phyloP scores from a whole-genome alignment of 2,329 filamentous ascomycete genomes.

The Fusarium continuum region DNA sequence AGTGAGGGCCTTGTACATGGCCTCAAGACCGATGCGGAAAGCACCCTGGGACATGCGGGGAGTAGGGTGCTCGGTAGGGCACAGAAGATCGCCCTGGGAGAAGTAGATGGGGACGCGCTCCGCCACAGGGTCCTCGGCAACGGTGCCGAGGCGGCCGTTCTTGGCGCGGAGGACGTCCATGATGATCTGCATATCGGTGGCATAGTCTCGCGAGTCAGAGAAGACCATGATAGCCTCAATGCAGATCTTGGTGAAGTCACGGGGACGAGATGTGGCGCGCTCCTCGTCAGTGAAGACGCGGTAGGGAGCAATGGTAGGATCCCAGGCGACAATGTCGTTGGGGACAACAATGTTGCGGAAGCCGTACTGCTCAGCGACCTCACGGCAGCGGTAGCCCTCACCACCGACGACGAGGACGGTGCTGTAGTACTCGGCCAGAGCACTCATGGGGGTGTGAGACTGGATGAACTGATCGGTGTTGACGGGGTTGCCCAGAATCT shows the following conservation, averaged over 20 bases:
- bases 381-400: slow-evolving; percentile 74
- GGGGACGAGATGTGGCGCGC: slow-evolving; percentile 71
- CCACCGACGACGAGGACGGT: slow-evolving; percentile 80
- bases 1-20: slow-evolving; percentile 78
- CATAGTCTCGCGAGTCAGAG: slow-evolving; percentile 94
- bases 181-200: slow-evolving; percentile 82
- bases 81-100: slow-evolving; percentile 86
- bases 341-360: slow-evolving; percentile 84
- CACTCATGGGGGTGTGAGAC: slow-evolving; percentile 81
- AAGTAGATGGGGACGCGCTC: slow-evolving; percentile 79
- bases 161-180: slow-evolving; percentile 80
- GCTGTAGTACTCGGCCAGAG: slow-evolving; percentile 78
- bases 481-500: slow-evolving; percentile 47
- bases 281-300: slow-evolving; percentile 70
- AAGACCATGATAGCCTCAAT: slow-evolving; percentile 90
- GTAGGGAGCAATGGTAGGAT: slow-evolving; percentile 84
- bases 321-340: slow-evolving; percentile 77
- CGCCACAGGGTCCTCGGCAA: slow-evolving; percentile 48
- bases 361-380: slow-evolving; percentile 67
- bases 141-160: slow-evolving; percentile 77
- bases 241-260: slow-evolving; percentile 78
- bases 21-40: slow-evolving; percentile 80
- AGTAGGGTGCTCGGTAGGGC: slow-evolving; percentile 81
- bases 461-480: slow-evolving; percentile 72
- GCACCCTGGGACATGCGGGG: slow-evolving; percentile 88